Base-by-base conservation (phyloP, 2,329 filamentous ascomycete genomes). In the Ceratocystis papillata region DNA sequence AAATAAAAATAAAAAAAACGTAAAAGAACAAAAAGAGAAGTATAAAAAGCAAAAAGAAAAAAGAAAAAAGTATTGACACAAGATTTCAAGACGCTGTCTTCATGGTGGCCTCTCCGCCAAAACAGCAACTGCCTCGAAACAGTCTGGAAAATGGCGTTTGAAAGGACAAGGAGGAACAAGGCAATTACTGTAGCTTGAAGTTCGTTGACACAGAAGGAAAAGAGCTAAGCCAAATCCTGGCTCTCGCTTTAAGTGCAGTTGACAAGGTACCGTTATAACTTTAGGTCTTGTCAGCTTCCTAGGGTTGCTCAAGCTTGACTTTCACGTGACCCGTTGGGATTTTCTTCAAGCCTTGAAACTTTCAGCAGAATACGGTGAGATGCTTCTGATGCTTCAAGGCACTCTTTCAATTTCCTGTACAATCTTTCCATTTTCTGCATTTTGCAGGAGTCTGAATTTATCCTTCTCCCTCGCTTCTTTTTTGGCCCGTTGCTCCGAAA, bases 51-150 rank as follows among this genome's bases (percentile, higher is more conserved):
- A 28, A 25, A 55, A 50, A 50, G 5, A 37, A 37, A 50, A 45
- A 50, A 50, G 5, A 37, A 37, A 50, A 45, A 50, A 50, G 5
- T 45, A 12, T 44, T 41, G 10, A 33, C 20, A 20, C 25, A 63
- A 48, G 10, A 33, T 8, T 22, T 45, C 22, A 41, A 41, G 61
- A 28, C 28, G 61, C 37, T 63, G 25, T 48, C 28, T 48, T 33
- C 44, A 45, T 62, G 20, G 60, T 46, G 44, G 60, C 61, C 61
- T 41, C 60, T 57, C 53, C n/a, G 53, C 59, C 59, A 41, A 62
- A 62, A 62, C 33, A 33, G 33, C 25, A 62, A 62, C 33, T 44
- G 33, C 59, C 59, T 57, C 53, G 53, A 25, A 57, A 57, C n/a
- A 57, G 53, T 57, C 22, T 30, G 25, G 28, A 57, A n/a, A 53